Evolutionary conservation across 2,329 filamentous ascomycete genomes (phyloP), one percentile per base, ranked within the genome.

Genomic region (Aspergillus sp.): DNA sequence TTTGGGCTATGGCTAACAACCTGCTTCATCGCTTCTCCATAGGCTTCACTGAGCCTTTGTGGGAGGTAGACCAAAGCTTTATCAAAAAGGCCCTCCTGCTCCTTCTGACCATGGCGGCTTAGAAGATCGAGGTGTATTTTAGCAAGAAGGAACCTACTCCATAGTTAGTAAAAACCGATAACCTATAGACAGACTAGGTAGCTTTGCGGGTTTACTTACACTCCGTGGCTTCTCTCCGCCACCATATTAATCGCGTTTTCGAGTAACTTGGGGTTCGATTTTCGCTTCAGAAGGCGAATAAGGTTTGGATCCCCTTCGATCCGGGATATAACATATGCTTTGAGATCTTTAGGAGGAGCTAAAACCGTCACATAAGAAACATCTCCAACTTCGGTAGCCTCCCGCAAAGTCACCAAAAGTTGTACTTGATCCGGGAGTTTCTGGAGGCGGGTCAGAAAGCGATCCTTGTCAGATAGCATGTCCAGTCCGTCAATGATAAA

Each of bases 401-500:
- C 69, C 8, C 70, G 64, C 14, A 70, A 27, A 2, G 70, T 73
- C 4, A 73, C 53, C 6, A 73, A 52, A 31, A 72, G 62, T 35
- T 73, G 70, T 7, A 64, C 62, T 15, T 73, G 70, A 2, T 70
- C 62, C 0, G 70, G 70, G 1, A 73, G 64, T 46, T 71, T 72
- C 19, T 73, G 68, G 17, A 73, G 62, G 1, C 70, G 65, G 21
- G 39, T 55, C 5, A 73, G 41, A 3, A 72, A 62, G 2, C 70
- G 63, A 1, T 72, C 70, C n/a, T 68, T 71, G 1, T 72, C 70
- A 0, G 64, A 54, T 4, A 64, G 31, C 31, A 65, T 62, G 39
- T 73, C 70, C 0, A 73, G 43, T 12, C 70, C 70, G 52, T 73
- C 70, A 7, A 72, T 62, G 0, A 73, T 39, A 6, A 73, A 59